Conservation (phyloP, 78 protist species). For the Guillardia theta region DNA sequence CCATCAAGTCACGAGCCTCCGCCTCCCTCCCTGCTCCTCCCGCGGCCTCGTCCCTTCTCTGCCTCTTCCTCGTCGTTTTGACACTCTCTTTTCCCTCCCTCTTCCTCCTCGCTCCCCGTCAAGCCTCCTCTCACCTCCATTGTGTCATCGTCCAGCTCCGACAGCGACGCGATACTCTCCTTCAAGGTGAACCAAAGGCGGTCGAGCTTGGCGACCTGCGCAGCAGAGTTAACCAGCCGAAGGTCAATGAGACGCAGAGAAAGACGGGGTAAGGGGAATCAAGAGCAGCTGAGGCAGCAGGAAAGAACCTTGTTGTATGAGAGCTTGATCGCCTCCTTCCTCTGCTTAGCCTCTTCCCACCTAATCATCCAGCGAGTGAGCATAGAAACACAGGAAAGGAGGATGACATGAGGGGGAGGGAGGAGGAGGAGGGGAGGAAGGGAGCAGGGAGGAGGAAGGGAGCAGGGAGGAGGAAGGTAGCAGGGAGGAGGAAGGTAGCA, state of each 20-base stretch:
- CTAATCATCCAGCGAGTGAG: not conserved
- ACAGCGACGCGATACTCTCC: not conserved
- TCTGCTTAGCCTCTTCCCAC: not conserved
- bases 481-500: not conserved
- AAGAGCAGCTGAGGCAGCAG: too few species aligned
- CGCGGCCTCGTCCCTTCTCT: not conserved
- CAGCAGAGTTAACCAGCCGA: too few species aligned
- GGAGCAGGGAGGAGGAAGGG: not conserved
- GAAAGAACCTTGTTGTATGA: not conserved
- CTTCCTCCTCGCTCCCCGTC: not conserved
- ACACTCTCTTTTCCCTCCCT: not conserved
- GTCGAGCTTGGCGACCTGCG: constrained; percentile 9
- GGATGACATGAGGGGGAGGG: not conserved
- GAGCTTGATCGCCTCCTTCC: not conserved
- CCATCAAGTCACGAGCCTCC: too few species aligned
- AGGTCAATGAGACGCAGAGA: too few species aligned
- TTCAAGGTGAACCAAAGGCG: not conserved
- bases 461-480: not conserved
- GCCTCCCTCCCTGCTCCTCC: too few species aligned
- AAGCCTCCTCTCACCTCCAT: not conserved
- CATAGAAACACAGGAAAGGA: not conserved
- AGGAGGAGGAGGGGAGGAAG: not conserved
- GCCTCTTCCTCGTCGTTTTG: not conserved
- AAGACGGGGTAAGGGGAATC: too few species aligned
- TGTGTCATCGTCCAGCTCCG: not conserved